These are phyloP conservation scores for Lentinula lateritia DNA, from an alignment of 768 basidiomycete species.

Conservation along the genomic window DNA sequence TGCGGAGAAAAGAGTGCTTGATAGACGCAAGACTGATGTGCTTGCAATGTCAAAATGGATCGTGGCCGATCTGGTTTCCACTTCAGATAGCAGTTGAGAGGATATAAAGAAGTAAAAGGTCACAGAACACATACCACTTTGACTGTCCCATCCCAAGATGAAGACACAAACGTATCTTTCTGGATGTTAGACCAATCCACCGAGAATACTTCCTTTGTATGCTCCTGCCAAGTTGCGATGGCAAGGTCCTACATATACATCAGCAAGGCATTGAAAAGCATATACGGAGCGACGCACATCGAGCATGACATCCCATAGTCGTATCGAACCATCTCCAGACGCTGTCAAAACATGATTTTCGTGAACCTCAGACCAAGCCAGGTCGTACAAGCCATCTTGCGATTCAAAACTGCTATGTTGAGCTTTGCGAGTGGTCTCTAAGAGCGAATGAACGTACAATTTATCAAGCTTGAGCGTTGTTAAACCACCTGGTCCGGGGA, in stretches of 20 bases:
- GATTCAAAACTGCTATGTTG: constrained; percentile 67
- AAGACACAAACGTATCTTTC: constrained; percentile 81
- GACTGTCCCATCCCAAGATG: constrained; percentile 88
- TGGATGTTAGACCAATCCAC: constrained; percentile 95
- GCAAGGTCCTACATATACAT: constrained; percentile 67
- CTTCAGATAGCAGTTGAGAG: constrained; percentile 30
- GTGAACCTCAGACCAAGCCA: constrained; percentile 93
- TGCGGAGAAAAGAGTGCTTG: constrained; percentile 92
- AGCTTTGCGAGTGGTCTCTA: constrained; percentile 6
- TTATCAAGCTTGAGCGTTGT: constrained; percentile 54
- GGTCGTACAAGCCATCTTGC: constrained; percentile 84
- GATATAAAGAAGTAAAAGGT: background rate
- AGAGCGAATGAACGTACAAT: constrained; percentile 43
- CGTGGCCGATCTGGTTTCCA: constrained; percentile 82
- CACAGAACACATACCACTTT: constrained; percentile 64
- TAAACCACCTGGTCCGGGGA: constrained; percentile 38
- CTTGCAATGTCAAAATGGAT: constrained; percentile 77
- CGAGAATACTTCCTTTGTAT: constrained; percentile 86
- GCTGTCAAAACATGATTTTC: constrained; percentile 90
- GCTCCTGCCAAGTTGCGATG: constrained; percentile 91
- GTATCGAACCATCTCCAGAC: constrained; percentile 87
- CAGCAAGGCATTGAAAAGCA: constrained; percentile 10
- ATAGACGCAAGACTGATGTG: constrained; percentile 83
- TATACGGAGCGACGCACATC: constrained; percentile 45
- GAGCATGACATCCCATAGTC: constrained; percentile 85